phyloP scores from a whole-genome alignment of 176 grass and related monocot species.

The Zizania latifolia region DNA sequence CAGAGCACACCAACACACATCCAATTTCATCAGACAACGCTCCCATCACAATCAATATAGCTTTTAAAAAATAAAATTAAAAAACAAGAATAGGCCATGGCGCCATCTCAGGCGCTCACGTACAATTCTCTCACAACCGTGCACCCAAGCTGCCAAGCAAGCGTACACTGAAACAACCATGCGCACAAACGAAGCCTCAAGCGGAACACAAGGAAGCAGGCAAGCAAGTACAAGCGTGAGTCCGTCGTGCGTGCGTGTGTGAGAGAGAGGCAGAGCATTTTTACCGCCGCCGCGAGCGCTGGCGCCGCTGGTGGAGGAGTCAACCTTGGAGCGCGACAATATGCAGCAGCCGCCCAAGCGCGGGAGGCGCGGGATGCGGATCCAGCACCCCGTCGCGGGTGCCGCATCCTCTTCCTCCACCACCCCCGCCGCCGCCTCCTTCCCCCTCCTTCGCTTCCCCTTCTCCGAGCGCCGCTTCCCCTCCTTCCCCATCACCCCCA shows the following conservation, averaged over 20 bases:
- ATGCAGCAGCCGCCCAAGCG: constrained; percentile 64
- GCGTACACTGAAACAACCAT: neutral
- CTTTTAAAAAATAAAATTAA: no score
- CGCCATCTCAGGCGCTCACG: constrained; percentile 8
- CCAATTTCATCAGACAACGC: constrained; percentile 27
- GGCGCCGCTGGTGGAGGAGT: constrained; percentile 52
- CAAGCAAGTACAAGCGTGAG: neutral
- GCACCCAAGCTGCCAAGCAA: no score
- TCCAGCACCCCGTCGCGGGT: constrained; percentile 68
- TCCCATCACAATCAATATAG: constrained; percentile 17
- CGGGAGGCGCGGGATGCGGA: constrained; percentile 65
- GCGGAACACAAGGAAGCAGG: constrained; percentile 1
- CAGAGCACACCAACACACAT: constrained; percentile 34
- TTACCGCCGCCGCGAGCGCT: constrained; percentile 50
- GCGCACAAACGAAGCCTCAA: neutral
- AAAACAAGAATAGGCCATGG: neutral
- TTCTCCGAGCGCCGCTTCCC: constrained; percentile 29
- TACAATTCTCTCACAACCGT: neutral
- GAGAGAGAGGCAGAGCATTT: constrained; percentile 1
- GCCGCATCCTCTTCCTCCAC: constrained; percentile 31
- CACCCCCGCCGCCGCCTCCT: constrained; percentile 7
- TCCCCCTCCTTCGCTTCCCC: constrained; percentile 31
- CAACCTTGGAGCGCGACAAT: constrained; percentile 79
- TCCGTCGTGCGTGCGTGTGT: no score
- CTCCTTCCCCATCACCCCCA: constrained; percentile 50